Conservation (phyloP, 2,329 filamentous ascomycete genomes). For the Hypoxylon sp. region DNA sequence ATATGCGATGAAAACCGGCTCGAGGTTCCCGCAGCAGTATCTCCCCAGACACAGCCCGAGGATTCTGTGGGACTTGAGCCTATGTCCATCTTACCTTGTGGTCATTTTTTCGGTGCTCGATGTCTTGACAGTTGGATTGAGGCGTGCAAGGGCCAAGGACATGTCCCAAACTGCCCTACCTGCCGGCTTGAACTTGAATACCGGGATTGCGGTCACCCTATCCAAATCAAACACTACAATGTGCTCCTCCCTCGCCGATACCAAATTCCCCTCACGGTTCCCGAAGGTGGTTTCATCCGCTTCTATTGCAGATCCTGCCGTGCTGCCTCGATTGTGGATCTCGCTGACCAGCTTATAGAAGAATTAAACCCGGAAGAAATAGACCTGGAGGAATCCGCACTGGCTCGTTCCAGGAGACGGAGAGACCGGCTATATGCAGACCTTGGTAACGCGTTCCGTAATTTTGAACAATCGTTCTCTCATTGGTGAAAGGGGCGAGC, state of each 20-base stretch:
- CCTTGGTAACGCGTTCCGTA: no score
- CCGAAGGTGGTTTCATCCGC: conserved; percentile 38
- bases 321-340: neutral
- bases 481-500: conserved; percentile 1
- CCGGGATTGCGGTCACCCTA: conserved; percentile 32
- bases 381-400: neutral
- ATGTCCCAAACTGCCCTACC: conserved; percentile 28
- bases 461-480: neutral
- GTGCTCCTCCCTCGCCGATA: neutral
- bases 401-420: neutral
- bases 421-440: no score
- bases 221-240: conserved; percentile 27
- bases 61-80: neutral
- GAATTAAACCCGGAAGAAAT: conserved; percentile 1
- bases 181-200: conserved; percentile 40
- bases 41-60: neutral
- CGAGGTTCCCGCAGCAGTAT: conserved; percentile 9
- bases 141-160: neutral
- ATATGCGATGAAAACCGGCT: conserved; percentile 43
- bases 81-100: conserved; percentile 45
- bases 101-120: conserved; percentile 40
- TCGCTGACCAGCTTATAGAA: neutral
- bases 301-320: conserved; percentile 8
- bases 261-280: conserved; percentile 35
- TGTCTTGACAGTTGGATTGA: conserved; percentile 33